Percentiles rank a stretch among this genome's conserved stretches.
These are phyloP conservation scores for Globisporangium cystogenes DNA, from an alignment of 352 stramenopile genomes.

Conservation along the genomic window DNA sequence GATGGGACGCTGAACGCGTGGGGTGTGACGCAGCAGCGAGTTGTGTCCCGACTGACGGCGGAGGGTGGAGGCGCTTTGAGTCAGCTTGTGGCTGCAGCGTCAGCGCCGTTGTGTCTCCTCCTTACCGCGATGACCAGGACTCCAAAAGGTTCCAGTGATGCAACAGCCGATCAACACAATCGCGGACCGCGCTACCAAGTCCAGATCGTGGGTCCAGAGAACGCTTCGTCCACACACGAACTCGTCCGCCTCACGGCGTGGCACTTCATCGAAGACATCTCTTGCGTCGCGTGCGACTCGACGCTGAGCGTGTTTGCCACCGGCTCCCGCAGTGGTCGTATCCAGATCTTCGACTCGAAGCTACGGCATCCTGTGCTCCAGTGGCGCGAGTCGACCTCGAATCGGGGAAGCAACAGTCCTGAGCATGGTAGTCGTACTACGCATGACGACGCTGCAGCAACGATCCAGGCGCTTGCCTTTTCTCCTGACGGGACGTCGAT, in stretches of 20 bases:
- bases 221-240: neutral
- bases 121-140: no score
- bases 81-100: neutral
- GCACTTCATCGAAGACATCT: neutral
- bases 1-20: slow-evolving; percentile 12
- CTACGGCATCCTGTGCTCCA: slow-evolving; percentile 7
- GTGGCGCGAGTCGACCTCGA: slow-evolving; percentile 1
- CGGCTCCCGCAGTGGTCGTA: neutral
- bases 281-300: slow-evolving; percentile 5
- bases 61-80: neutral
- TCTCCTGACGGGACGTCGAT: slow-evolving; percentile 6
- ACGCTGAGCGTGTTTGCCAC: slow-evolving; percentile 5
- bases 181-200: neutral
- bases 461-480: slow-evolving; percentile 6
- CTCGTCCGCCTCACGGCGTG: slow-evolving; percentile 4
- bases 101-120: neutral
- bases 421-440: no score
- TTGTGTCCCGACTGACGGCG: slow-evolving; percentile 1
- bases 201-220: neutral
- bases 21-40: slow-evolving; percentile 2
- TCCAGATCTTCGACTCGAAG: slow-evolving; percentile 11
- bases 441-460: neutral
- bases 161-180: neutral
- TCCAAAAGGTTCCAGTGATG: neutral
- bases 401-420: no score